Conservation (phyloP, 352 stramenopile species). For the Phytopythium helicoides region DNA sequence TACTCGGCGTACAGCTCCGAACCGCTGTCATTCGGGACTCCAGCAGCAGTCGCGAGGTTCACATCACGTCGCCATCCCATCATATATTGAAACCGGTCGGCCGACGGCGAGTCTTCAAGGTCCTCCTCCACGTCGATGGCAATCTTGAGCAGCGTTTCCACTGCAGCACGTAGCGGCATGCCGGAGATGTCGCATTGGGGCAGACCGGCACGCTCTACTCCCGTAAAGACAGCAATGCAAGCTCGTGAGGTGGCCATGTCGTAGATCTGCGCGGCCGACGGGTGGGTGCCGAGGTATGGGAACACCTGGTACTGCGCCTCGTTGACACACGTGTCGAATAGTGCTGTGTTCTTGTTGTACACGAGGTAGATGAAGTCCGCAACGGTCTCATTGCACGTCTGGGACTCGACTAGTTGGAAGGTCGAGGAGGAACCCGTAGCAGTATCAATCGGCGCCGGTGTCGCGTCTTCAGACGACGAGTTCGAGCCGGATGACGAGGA, state of each 20-base stretch:
- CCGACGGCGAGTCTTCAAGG: constrained; percentile 17
- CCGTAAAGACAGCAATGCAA: constrained; percentile 49
- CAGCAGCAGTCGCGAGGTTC: constrained; percentile 40
- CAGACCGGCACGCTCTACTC: constrained; percentile 33
- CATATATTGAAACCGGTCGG: constrained; percentile 41
- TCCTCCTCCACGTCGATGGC: constrained; percentile 32
- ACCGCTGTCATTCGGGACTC: constrained; percentile 38
- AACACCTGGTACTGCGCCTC: constrained; percentile 64
- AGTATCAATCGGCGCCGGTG: constrained; percentile 25
- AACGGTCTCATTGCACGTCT: constrained; percentile 38
- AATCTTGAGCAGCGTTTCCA: constrained; percentile 58
- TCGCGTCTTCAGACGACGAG: constrained; percentile 5
- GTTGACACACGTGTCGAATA: constrained; percentile 46
- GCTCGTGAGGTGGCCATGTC: constrained; percentile 30
- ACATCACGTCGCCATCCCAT: constrained; percentile 45
- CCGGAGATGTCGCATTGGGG: constrained; percentile 49
- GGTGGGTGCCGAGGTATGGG: constrained; percentile 39
- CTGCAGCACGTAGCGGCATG: constrained; percentile 47
- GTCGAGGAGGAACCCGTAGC: constrained; percentile 38
- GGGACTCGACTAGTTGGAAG: constrained; percentile 44
- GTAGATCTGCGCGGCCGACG: constrained; percentile 38
- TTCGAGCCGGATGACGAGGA: constrained; percentile 6
- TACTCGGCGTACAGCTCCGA: constrained; percentile 48
- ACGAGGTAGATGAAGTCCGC: constrained; percentile 41
- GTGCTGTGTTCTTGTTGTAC: constrained; percentile 49